Evolutionary conservation across 2,329 filamentous ascomycete species (phyloP).

Genomic region (Fusarium sp.): DNA sequence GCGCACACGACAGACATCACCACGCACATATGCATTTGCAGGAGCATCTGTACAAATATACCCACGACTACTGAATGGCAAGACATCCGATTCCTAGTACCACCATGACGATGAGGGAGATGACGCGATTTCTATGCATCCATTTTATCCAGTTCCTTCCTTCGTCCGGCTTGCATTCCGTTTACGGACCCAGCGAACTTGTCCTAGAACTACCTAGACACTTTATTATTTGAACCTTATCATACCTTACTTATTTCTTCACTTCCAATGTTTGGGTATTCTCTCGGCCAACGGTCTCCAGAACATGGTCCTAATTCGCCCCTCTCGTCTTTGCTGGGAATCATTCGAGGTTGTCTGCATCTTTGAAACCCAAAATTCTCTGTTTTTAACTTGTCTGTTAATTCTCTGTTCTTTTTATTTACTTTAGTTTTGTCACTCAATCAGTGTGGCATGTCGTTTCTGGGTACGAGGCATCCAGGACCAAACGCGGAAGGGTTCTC

Average conservation of each 20-base stretch:
- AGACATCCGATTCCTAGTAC: conserved; percentile 38
- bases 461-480: conserved; percentile 45
- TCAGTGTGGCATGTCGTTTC: conserved; percentile 44
- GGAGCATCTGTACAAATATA: conserved; percentile 47
- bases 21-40: conserved; percentile 46
- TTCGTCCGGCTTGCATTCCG: conserved; percentile 36
- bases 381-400: conserved; percentile 22
- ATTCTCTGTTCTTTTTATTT: conserved; percentile 35
- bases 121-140: conserved; percentile 38
- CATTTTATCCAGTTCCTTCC: conserved; percentile 38
- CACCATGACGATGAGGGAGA: conserved; percentile 34
- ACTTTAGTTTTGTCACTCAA: conserved; percentile 6
- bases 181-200: conserved; percentile 39
- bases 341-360: conserved; percentile 31
- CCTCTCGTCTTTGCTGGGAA: conserved; percentile 34
- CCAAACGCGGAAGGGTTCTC: conserved; percentile 41
- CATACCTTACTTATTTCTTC: conserved; percentile 34
- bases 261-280: conserved; percentile 44
- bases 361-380: conserved; percentile 25
- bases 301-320: conserved; percentile 40
- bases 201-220: conserved; percentile 45
- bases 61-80: conserved; percentile 42
- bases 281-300: conserved; percentile 36
- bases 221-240: conserved; percentile 44
- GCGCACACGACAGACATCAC: conserved; percentile 44